Conservation (phyloP, 139 green algal genomes). For the Chlamydomonas sp. region DNA sequence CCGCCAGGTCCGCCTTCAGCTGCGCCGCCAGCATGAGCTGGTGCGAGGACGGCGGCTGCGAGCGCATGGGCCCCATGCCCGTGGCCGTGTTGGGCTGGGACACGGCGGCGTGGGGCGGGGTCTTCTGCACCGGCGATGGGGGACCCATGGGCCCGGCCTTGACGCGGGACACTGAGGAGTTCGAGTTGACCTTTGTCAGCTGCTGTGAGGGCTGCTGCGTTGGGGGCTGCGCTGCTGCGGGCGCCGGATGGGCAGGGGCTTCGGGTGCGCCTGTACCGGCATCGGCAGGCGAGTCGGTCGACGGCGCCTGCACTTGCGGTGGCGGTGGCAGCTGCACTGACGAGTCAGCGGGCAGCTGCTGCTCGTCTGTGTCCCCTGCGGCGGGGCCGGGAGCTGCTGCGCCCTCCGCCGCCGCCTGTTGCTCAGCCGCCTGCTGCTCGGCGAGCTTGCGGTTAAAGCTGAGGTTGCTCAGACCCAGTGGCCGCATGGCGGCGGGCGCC, state of each 20-base stretch:
- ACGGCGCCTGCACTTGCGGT: neutral
- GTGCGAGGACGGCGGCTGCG: neutral
- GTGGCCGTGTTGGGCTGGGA: neutral
- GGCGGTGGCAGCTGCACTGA: neutral
- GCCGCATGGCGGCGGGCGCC: neutral
- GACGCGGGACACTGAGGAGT: too few relatives aligned
- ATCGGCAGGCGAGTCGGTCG: too few relatives aligned
- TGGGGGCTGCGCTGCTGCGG: too few relatives aligned
- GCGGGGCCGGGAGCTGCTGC: neutral
- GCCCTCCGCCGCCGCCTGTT: neutral
- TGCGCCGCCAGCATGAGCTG: too few relatives aligned
- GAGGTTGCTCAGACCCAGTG: neutral
- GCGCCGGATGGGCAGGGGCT: too few relatives aligned
- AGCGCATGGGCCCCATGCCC: neutral
- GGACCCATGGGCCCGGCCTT: neutral
- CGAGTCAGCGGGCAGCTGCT: neutral
- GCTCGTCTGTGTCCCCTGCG: neutral
- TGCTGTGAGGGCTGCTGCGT: too few relatives aligned
- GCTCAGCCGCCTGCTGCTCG: conserved; percentile 1
- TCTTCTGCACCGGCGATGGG: neutral
- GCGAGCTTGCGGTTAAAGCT: conserved; percentile 2
- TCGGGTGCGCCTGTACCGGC: too few relatives aligned
- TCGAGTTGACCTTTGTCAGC: too few relatives aligned
- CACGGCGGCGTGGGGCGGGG: neutral
- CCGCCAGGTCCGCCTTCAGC: too few relatives aligned